Percentiles rank a stretch among this genome's conserved stretches.
Conservation (phyloP, 345 rosid species). For the Gossypium longicalyx region DNA sequence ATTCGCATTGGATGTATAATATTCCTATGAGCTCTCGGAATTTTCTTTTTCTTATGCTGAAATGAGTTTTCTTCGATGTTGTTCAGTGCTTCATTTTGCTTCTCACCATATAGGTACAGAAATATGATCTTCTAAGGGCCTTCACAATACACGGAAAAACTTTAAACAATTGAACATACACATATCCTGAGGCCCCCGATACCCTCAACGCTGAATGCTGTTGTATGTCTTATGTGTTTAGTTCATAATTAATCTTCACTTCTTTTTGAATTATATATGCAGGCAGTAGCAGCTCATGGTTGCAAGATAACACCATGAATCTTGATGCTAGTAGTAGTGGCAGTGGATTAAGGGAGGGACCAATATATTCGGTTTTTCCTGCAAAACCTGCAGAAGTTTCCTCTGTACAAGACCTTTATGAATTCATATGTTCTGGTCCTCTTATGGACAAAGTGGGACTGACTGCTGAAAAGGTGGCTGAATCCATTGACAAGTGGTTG, state of each 20-base stretch:
- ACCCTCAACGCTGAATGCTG: neutral
- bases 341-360: conserved; percentile 21
- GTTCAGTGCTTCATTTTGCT: too few relatives aligned
- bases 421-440: conserved; percentile 84
- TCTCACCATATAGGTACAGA: too few relatives aligned
- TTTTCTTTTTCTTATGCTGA: neutral
- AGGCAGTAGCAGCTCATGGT: conserved; percentile 55
- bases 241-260: neutral
- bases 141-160: too few relatives aligned
- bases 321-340: conserved; percentile 15
- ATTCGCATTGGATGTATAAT: neutral
- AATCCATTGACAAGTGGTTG: conserved; percentile 80
- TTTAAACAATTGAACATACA: too few relatives aligned
- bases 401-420: conserved; percentile 70
- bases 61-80: neutral
- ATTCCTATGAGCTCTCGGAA: neutral
- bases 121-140: too few relatives aligned
- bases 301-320: conserved; percentile 41
- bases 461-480: conserved; percentile 52
- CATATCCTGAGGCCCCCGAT: too few relatives aligned
- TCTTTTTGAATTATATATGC: conserved; percentile 27
- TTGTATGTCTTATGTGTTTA: neutral
- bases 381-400: conserved; percentile 53
- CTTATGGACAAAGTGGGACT: conserved; percentile 58
- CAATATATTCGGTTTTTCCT: conserved; percentile 34